phyloP scores from a whole-genome alignment of 352 stramenopile genomes.

The Phytophthora capsici region DNA sequence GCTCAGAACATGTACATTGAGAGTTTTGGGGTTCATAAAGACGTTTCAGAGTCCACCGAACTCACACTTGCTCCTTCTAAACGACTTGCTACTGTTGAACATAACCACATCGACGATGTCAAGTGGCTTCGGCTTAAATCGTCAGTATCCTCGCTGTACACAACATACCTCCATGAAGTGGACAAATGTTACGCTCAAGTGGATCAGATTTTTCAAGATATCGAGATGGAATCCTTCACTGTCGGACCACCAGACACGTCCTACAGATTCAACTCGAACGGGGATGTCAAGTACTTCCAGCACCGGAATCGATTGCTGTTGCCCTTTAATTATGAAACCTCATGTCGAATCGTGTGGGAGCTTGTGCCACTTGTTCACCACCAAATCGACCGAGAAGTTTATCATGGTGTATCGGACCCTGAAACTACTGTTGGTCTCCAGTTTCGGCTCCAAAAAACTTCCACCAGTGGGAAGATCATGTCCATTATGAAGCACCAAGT shows the following conservation, averaged over 20 bases:
- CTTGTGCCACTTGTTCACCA: conserved; percentile 5
- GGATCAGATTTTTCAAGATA: conserved; percentile 13
- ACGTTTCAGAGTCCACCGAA: not conserved
- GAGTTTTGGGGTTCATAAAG: not conserved
- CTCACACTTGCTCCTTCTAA: not conserved
- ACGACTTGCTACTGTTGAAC: too few relatives aligned
- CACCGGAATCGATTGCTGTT: conserved; percentile 10
- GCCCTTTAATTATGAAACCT: conserved; percentile 19
- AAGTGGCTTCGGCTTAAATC: conserved; percentile 11
- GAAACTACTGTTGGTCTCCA: conserved; percentile 42
- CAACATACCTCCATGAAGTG: conserved; percentile 13
- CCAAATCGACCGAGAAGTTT: conserved; percentile 18
- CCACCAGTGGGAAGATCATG: not conserved
- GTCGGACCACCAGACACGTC: not conserved
- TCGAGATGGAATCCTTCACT: not conserved
- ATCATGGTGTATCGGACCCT: conserved; percentile 11
- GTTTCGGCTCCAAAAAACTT: conserved; percentile 22
- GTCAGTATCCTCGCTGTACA: conserved; percentile 5
- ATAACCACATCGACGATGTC: not conserved
- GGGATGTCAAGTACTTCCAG: conserved; percentile 19
- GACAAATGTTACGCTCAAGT: conserved; percentile 7
- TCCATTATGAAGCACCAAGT: conserved; percentile 26
- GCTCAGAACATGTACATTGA: not conserved
- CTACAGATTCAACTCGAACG: not conserved
- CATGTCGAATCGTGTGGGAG: conserved; percentile 13